Evolutionary conservation across 164 flowering plant species (phyloP), one percentile per base, ranked within the genome.

Genomic region (Vitis rotundifolia): DNA sequence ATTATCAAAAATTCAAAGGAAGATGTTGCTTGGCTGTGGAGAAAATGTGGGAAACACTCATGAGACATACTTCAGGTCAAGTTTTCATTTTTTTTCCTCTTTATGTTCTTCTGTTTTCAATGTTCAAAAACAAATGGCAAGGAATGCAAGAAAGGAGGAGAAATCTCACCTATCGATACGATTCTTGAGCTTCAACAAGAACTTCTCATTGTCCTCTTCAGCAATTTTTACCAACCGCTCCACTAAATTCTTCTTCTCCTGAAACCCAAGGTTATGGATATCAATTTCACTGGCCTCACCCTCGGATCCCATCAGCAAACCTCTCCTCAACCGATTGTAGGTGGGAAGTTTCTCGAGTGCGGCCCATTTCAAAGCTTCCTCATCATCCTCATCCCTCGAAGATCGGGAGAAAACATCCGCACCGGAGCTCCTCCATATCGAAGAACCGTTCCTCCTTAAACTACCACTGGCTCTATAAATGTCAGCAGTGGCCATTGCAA

Each of bases 131-230:
- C 2, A 22, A 22, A 22, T 22, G 26, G 26, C 26, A 22, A 31
- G 44, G 44, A 31, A 31, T 31, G 44, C 44, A 31, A 31, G 44
- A 31, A 31, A 31, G 5, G 44, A 31, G 44, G 44, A 31, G 44
- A 31, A 31, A 31, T 59, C 8, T 64, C 71, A 89, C 95, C 86
- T 79, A 62, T 90, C 93, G 19, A 86, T 69, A 10, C 97, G 86
- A 29, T 82, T 59, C 80, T 77, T 88, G 78, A 89, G 88, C 71
- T 82, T 87, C 56, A 80, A 56, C 85, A 92, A 79, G 82, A 92
- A 89, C 80, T 81, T 83, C 83, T 89, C 95, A 69, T 92, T 85
- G 61, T 90, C 97, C 55, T 85, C 91, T 47, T 90, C 94, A 10
- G 89, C 82, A 66, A 80, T 71, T 13, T 75, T 81, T 8, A 92